Evolutionary conservation across 139 green algal genomes (phyloP).

Genomic region (Tetradesmus lagerheimii): DNA sequence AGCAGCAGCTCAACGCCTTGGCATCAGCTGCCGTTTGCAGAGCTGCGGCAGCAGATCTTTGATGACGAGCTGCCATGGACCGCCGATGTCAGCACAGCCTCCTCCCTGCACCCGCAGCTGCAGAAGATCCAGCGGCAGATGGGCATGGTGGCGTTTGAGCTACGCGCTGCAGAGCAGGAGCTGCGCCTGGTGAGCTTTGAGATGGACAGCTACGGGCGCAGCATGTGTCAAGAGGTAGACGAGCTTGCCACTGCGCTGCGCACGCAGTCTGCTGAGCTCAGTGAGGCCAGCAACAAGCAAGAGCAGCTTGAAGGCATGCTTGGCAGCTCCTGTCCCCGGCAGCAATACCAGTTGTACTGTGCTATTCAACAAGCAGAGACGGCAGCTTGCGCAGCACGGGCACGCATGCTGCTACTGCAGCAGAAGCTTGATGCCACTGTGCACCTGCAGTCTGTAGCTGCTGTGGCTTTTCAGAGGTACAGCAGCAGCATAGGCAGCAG

Average conservation of each 20-base stretch:
- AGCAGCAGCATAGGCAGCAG: not conserved
- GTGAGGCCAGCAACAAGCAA: not conserved
- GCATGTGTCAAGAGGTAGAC: not conserved
- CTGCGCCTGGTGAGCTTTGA: not conserved
- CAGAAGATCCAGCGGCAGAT: not conserved
- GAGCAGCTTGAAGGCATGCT: not conserved
- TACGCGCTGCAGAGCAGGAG: not conserved
- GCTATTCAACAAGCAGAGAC: not conserved
- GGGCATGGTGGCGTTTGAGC: not conserved
- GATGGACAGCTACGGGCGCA: not conserved
- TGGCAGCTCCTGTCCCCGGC: too few relatives aligned
- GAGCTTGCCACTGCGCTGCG: not conserved
- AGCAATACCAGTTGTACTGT: not conserved
- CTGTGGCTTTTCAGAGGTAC: not conserved
- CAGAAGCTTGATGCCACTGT: not conserved
- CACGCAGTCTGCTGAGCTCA: not conserved
- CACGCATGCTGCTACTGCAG: not conserved
- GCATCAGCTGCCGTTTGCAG: not conserved
- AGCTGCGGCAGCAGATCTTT: conserved; percentile 3
- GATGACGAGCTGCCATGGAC: not conserved
- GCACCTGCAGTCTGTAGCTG: not conserved
- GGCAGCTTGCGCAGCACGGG: not conserved
- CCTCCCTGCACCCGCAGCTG: not conserved
- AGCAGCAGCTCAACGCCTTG: not conserved
- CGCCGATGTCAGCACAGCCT: not conserved